Percentiles rank a stretch among this genome's conserved stretches.
phyloP scores from a whole-genome alignment of 768 basidiomycete genomes.

The Russula sp. region DNA sequence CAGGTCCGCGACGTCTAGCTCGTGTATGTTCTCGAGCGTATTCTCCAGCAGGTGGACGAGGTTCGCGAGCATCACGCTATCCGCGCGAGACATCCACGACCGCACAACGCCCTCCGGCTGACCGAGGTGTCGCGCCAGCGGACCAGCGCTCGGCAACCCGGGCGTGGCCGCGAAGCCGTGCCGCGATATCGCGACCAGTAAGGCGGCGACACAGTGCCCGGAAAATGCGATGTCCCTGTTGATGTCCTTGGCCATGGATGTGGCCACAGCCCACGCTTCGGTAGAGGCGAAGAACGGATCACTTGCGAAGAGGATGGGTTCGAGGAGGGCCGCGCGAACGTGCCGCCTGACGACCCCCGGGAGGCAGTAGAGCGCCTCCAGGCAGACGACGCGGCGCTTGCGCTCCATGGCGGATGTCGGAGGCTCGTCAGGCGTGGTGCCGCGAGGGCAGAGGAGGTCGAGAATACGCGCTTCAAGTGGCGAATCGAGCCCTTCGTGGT shows the following conservation, averaged over 20 bases:
- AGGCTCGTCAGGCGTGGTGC: not conserved
- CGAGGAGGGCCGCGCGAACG: not conserved
- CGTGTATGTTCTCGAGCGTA: not conserved
- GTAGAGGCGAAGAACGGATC: conserved; percentile 9
- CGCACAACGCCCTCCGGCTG: not conserved
- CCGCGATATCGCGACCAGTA: conserved; percentile 3
- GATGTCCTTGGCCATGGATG: not conserved
- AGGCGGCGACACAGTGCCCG: conserved; percentile 6
- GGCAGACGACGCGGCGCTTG: conserved; percentile 2
- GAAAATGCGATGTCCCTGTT: conserved; percentile 6
- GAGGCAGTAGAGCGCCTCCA: conserved; percentile 12
- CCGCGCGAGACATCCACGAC: not conserved
- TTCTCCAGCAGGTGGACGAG: conserved; percentile 1
- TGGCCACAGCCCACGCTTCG: conserved; percentile 8
- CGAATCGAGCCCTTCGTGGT: conserved; percentile 10
- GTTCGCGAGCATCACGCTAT: conserved; percentile 5
- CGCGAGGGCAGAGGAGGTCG: conserved; percentile 9
- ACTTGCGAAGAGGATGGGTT: not conserved
- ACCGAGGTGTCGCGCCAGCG: not conserved
- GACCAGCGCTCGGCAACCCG: not conserved
- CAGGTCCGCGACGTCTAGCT: not conserved
- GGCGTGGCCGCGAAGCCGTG: not conserved
- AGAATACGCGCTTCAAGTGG: conserved; percentile 14
- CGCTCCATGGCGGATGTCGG: not conserved
- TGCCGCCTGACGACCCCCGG: not conserved